These are phyloP conservation scores for Moringa oleifera DNA, from an alignment of 345 rosid genomes.

Conservation along the genomic window DNA sequence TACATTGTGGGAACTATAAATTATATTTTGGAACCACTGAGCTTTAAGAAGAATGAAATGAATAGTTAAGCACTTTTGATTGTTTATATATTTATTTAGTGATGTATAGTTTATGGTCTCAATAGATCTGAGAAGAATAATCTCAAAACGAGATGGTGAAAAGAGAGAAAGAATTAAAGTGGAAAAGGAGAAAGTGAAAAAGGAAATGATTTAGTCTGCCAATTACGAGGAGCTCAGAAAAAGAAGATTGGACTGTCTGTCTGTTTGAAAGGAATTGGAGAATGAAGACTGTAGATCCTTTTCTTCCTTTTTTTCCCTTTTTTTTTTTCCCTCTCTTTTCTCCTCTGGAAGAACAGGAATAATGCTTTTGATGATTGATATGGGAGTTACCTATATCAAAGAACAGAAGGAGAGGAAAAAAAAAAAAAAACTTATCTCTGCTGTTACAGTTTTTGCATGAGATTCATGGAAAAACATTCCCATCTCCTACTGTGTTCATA, in stretches of 20 bases:
- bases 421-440: too few relatives aligned
- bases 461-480: constrained; percentile 18
- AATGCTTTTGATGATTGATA: constrained; percentile 29
- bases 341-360: constrained; percentile 23
- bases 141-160: constrained; percentile 14
- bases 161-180: constrained; percentile 5
- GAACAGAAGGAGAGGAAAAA: neutral
- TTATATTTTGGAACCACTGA: constrained; percentile 15
- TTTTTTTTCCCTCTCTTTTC: constrained; percentile 2
- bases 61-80: constrained; percentile 27
- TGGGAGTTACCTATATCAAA: constrained; percentile 14
- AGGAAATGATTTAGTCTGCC: constrained; percentile 16
- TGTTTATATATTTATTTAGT: neutral
- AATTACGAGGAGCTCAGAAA: constrained; percentile 26
- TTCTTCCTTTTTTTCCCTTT: too few relatives aligned
- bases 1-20: constrained; percentile 15
- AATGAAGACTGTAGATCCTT: too few relatives aligned
- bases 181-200: constrained; percentile 16
- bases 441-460: constrained; percentile 21
- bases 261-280: constrained; percentile 51
- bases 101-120: constrained; percentile 9
- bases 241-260: constrained; percentile 36
- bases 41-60: constrained; percentile 36
- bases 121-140: constrained; percentile 8
- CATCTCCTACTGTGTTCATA: neutral